Conservation (phyloP, 176 grass and related monocot genomes). For the Oryza glaberrima region DNA sequence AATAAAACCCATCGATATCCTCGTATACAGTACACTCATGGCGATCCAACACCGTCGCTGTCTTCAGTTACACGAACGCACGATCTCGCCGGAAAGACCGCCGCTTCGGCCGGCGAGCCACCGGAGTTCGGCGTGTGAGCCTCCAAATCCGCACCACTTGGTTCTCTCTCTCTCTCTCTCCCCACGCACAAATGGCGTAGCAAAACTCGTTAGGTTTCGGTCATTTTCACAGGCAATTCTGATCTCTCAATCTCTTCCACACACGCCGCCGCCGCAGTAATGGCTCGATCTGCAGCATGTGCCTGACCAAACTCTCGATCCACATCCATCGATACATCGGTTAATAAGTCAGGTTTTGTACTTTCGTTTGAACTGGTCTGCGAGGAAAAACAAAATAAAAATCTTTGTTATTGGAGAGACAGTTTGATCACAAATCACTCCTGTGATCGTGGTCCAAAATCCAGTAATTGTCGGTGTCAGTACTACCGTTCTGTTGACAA, state of each 20-base stretch:
- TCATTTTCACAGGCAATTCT: constrained; percentile 20
- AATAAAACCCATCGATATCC: background rate
- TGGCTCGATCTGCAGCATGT: background rate
- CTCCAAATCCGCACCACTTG: background rate
- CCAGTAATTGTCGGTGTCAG: background rate
- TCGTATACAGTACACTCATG: background rate
- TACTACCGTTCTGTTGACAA: background rate
- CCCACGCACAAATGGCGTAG: background rate
- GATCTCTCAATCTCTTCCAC: background rate
- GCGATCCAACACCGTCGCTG: background rate
- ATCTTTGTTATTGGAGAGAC: background rate
- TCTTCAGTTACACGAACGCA: background rate
- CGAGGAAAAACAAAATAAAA: background rate
- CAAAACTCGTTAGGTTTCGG: constrained; percentile 23
- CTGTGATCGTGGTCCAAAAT: constrained; percentile 13
- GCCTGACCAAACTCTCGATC: background rate
- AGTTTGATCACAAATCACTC: background rate
- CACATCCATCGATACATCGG: background rate
- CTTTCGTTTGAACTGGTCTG: background rate
- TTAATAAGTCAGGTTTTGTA: background rate
- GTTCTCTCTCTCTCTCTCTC: background rate
- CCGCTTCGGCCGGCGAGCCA: background rate
- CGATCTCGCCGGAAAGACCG: background rate
- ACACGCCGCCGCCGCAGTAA: too few relatives aligned
- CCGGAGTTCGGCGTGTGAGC: background rate